Evolutionary conservation across 2,329 filamentous ascomycete species (phyloP).

Genomic region (Raffaelea deltoideospora): DNA sequence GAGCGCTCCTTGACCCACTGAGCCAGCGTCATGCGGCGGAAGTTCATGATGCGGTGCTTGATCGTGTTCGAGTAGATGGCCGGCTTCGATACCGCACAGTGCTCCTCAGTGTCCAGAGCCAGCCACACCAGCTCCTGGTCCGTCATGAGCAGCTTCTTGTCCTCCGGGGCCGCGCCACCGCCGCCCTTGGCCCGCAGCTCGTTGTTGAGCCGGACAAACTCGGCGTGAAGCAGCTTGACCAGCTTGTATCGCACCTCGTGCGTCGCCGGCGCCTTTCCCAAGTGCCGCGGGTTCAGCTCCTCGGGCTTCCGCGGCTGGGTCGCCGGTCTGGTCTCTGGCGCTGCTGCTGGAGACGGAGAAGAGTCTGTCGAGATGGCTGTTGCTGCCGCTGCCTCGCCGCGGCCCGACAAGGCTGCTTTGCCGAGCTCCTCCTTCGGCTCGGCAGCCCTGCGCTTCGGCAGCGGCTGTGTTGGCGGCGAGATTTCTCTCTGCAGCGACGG

Average conservation of each 20-base stretch:
- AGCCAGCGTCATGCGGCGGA: conserved; percentile 57
- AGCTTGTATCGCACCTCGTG: conserved; percentile 41
- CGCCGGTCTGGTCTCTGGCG: neutral
- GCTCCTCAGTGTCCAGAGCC: conserved; percentile 66
- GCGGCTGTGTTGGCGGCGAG: conserved; percentile 4
- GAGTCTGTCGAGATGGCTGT: neutral
- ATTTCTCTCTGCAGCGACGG: neutral
- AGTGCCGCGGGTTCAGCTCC: conserved; percentile 50
- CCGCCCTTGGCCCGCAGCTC: conserved; percentile 38
- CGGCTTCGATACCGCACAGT: conserved; percentile 48
- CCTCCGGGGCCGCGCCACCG: too few relatives aligned
- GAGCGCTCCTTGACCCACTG: conserved; percentile 54
- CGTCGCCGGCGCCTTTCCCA: conserved; percentile 40
- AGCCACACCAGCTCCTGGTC: conserved; percentile 53
- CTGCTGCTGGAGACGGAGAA: neutral
- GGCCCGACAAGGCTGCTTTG: neutral
- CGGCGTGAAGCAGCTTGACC: conserved; percentile 47
- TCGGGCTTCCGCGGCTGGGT: conserved; percentile 30
- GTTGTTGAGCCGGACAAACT: conserved; percentile 52
- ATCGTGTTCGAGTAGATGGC: conserved; percentile 71
- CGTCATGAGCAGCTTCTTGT: conserved; percentile 38
- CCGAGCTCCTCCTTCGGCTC: neutral
- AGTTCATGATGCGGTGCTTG: conserved; percentile 61
- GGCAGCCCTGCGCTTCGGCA: conserved; percentile 6
- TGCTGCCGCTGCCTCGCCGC: neutral